Conservation (phyloP, 148 eudicot genomes). For the Simmondsia chinensis region DNA sequence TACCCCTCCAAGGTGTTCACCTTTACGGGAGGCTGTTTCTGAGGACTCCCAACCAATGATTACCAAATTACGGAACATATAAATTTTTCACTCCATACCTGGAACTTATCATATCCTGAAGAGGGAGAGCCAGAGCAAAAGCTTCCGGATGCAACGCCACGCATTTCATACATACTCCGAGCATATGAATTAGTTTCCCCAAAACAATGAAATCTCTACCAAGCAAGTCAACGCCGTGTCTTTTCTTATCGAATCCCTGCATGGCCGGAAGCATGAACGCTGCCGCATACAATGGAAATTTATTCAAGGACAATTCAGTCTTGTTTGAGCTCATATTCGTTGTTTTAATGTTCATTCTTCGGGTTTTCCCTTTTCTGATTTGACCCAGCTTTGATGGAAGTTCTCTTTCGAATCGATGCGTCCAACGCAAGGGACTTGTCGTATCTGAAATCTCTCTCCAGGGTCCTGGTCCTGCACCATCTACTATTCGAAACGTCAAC, state of each 20-base stretch:
- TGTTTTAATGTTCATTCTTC: constrained; percentile 52
- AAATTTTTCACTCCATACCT: constrained; percentile 32
- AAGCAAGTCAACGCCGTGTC: constrained; percentile 91
- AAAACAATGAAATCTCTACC: constrained; percentile 86
- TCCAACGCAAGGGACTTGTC: constrained; percentile 62
- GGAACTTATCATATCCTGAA: constrained; percentile 77
- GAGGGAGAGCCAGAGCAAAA: constrained; percentile 62
- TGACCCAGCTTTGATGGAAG: constrained; percentile 50
- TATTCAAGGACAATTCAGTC: constrained; percentile 53
- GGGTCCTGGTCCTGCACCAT: constrained; percentile 71
- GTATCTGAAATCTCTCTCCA: constrained; percentile 71
- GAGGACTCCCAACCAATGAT: too few relatives aligned
- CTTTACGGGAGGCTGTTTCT: too few relatives aligned
- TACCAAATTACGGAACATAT: too few relatives aligned
- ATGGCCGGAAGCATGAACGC: constrained; percentile 96
- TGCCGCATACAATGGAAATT: constrained; percentile 83
- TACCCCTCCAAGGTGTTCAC: too few relatives aligned
- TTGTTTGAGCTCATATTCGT: constrained; percentile 24
- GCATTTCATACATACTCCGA: constrained; percentile 85
- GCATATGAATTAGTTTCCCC: constrained; percentile 88
- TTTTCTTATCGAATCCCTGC: constrained; percentile 92
- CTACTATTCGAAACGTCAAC: too few relatives aligned
- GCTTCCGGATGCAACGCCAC: constrained; percentile 96
- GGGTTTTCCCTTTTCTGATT: constrained; percentile 60
- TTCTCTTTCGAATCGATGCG: constrained; percentile 73